phyloP scores from a whole-genome alignment of 2,329 filamentous ascomycete genomes.

The Talaromyces albobiverticillius region DNA sequence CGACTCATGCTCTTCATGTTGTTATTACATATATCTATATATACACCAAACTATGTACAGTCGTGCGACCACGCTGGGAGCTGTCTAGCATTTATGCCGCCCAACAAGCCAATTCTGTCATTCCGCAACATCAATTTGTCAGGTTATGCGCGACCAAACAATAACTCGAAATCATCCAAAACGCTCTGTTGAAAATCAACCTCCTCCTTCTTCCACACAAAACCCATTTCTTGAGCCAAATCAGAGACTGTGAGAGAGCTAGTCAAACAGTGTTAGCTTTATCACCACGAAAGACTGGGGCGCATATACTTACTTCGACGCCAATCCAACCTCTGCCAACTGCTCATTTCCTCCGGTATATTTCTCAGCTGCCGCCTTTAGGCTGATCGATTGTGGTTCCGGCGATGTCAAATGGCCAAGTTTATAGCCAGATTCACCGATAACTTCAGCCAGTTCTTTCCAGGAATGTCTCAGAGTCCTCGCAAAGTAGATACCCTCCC shows the following conservation, averaged over 20 bases:
- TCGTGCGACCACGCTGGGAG: no score
- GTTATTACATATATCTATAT: no score
- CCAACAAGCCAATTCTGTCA: no score
- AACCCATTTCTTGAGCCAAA: background rate
- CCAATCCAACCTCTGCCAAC: constrained; percentile 1
- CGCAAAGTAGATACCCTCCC: background rate
- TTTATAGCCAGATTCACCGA: background rate
- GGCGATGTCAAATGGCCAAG: background rate
- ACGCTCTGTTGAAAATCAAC: background rate
- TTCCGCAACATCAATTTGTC: no score
- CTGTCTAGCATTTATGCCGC: no score
- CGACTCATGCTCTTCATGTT: no score
- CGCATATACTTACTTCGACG: background rate
- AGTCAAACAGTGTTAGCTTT: background rate
- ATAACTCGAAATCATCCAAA: background rate
- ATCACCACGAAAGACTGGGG: background rate
- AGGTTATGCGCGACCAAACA: background rate
- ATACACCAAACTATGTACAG: no score
- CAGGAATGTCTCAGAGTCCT: constrained; percentile 1
- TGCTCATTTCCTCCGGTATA: constrained; percentile 5
- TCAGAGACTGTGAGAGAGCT: background rate
- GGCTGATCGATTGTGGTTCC: background rate
- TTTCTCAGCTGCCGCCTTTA: background rate
- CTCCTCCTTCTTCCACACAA: background rate
- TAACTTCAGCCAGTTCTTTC: background rate